Conservation (phyloP, 2,329 filamentous ascomycete genomes). For the Fusarium bactridioides region DNA sequence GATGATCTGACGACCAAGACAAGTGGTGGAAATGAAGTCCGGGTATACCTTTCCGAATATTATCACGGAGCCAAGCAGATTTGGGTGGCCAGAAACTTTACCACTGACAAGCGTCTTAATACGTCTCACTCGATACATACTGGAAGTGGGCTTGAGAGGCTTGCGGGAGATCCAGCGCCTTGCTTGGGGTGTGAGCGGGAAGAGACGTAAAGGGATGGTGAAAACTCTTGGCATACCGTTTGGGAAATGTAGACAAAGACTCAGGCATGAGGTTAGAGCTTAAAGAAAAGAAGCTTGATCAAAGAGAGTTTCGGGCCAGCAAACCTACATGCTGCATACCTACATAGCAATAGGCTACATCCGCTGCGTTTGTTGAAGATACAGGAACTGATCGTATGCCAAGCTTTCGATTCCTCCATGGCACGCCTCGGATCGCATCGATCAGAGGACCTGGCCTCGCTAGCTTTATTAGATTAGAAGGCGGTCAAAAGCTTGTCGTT, state of each 20-base stretch:
- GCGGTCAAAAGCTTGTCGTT: slow-evolving; percentile 28
- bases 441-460: slow-evolving; percentile 12
- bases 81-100: slow-evolving; percentile 12
- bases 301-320: neutral
- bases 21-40: slow-evolving; percentile 39
- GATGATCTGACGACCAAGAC: slow-evolving; percentile 23
- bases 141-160: slow-evolving; percentile 7
- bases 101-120: neutral
- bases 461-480: neutral
- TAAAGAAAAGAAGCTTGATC: slow-evolving; percentile 3
- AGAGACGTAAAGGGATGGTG: neutral
- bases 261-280: neutral
- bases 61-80: neutral
- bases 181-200: slow-evolving; percentile 10
- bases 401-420: slow-evolving; percentile 16
- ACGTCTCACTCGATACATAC: neutral
- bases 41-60: slow-evolving; percentile 16
- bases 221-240: neutral
- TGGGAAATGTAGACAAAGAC: neutral
- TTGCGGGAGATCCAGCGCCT: slow-evolving; percentile 18
- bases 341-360: neutral
- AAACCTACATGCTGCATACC: neutral
- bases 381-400: neutral
- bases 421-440: slow-evolving; percentile 10
- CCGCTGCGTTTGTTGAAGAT: neutral